Percentiles rank a stretch among this genome's conserved stretches.
Conservation (phyloP, 257 asterid species). For the Solanum pimpinellifolium region DNA sequence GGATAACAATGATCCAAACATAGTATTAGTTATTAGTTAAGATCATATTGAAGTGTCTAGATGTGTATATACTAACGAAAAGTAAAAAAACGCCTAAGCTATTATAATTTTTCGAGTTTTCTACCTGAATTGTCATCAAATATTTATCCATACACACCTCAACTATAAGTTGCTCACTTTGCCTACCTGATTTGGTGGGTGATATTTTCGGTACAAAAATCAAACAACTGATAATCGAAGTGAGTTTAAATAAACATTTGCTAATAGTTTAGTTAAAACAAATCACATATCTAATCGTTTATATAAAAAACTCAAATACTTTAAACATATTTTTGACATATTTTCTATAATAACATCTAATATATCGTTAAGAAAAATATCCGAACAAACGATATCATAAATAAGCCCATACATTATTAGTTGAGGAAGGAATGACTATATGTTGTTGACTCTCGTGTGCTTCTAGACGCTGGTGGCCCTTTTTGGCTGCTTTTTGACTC, state of each 20-base stretch:
- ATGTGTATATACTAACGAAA: background rate
- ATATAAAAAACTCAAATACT: too few relatives aligned
- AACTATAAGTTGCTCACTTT: background rate
- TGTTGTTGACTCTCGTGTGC: background rate
- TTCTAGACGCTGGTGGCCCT: background rate
- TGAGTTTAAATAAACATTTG: background rate
- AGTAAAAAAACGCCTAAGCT: background rate
- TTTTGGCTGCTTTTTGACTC: background rate
- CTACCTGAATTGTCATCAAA: too few relatives aligned
- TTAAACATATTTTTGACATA: too few relatives aligned
- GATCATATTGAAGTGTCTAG: background rate
- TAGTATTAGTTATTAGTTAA: background rate
- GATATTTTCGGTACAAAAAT: too few relatives aligned
- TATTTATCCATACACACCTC: background rate
- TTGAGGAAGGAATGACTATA: background rate
- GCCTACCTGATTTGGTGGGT: too few relatives aligned
- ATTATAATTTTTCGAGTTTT: too few relatives aligned
- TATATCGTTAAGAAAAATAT: background rate
- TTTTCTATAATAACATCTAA: background rate
- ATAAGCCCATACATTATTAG: background rate
- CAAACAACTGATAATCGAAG: too few relatives aligned
- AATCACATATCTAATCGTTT: too few relatives aligned
- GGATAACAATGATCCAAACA: too few relatives aligned
- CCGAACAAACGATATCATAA: background rate
- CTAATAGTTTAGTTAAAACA: too few relatives aligned